Percentiles rank a stretch among this genome's conserved stretches.
Conservation (phyloP, 768 basidiomycete genomes). For the Amanita pseudoporphyria region DNA sequence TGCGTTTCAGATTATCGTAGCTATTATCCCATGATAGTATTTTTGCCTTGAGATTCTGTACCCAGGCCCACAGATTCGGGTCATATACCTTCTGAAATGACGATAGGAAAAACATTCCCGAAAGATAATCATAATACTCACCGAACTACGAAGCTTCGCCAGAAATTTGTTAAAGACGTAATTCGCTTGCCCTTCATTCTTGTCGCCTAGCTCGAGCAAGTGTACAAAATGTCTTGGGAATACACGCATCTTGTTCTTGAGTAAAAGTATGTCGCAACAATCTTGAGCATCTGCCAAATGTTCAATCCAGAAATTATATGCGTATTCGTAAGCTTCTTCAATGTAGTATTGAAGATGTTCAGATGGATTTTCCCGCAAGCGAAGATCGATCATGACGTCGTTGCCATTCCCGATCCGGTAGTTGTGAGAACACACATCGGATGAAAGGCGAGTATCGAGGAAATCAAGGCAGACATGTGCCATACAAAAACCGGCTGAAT, state of each 20-base stretch:
- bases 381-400: not conserved
- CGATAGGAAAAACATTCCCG: not conserved
- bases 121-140: not conserved
- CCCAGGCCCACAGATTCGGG: too few relatives aligned
- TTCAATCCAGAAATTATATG: not conserved
- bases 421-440: not conserved
- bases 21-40: not conserved
- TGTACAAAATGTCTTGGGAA: not conserved
- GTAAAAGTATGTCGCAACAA: not conserved
- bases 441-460: not conserved
- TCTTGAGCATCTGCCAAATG: not conserved
- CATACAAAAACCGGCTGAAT: not conserved
- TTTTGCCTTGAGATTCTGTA: not conserved
- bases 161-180: not conserved
- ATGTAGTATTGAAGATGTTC: not conserved
- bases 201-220: not conserved
- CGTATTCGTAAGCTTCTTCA: conserved; percentile 1
- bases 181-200: not conserved
- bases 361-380: not conserved
- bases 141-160: not conserved
- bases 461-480: conserved; percentile 2
- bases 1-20: not conserved
- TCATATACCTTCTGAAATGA: not conserved
- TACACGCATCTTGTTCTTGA: not conserved
- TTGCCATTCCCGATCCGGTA: too few relatives aligned